Evolutionary conservation across 352 stramenopile genomes (phyloP).

Genomic region (Halophytophthora polymorphica): DNA sequence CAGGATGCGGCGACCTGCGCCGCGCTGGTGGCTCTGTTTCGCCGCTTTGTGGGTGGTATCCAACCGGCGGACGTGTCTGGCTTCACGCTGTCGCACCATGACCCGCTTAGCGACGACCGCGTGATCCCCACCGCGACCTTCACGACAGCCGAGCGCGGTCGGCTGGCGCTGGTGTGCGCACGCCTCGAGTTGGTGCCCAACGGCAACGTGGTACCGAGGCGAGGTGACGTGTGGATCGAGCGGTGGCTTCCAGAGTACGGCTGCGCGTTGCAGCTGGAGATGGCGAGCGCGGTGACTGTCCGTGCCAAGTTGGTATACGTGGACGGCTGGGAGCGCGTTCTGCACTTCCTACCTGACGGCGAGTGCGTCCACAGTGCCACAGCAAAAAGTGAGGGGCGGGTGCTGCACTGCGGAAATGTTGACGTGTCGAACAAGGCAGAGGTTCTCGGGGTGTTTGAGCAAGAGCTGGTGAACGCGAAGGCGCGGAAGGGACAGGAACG

Average conservation of each 20-base stretch:
- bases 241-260: too few species aligned
- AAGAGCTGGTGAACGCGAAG: conserved; percentile 1
- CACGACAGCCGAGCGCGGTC: not conserved
- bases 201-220: too few species aligned
- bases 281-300: too few species aligned
- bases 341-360: conserved; percentile 6
- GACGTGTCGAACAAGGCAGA: not conserved
- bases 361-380: conserved; percentile 14
- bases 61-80: not conserved
- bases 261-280: too few species aligned
- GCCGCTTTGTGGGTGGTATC: not conserved
- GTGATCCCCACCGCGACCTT: not conserved
- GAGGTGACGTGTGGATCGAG: too few species aligned
- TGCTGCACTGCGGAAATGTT: conserved; percentile 15
- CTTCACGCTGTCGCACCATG: not conserved
- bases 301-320: too few species aligned
- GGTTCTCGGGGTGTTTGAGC: not conserved
- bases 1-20: conserved; percentile 4
- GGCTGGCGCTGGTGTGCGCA: too few species aligned
- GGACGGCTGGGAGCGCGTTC: too few species aligned
- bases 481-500: conserved; percentile 3
- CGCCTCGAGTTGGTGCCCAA: too few species aligned
- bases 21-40: too few species aligned
- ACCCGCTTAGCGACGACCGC: not conserved
- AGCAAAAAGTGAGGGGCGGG: conserved; percentile 1